Conservation (phyloP, 176 grass and related monocot species). For the Lolium multiflorum region DNA sequence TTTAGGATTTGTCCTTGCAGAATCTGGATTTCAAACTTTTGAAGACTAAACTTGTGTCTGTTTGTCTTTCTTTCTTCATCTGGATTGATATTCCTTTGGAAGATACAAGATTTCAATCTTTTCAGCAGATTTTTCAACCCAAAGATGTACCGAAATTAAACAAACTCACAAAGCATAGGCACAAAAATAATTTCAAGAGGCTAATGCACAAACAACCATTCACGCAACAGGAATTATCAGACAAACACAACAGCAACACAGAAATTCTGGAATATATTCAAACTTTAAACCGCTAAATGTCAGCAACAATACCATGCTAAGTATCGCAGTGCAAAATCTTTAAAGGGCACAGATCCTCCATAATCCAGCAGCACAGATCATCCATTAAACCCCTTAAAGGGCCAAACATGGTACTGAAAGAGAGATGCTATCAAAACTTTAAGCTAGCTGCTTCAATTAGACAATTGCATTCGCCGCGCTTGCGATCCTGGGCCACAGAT, state of each 20-base stretch:
- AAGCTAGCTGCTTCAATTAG: slow-evolving; percentile 34
- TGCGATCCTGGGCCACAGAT: slow-evolving; percentile 92
- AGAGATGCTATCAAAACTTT: slow-evolving; percentile 34
- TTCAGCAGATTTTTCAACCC: too few species aligned
- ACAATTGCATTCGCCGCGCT: slow-evolving; percentile 88
- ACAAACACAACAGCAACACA: background rate
- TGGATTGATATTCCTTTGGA: too few species aligned
- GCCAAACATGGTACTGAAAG: background rate
- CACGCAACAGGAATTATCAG: background rate
- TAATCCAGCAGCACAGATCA: slow-evolving; percentile 28
- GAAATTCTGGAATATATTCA: background rate
- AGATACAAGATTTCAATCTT: too few species aligned
- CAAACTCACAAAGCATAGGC: too few species aligned
- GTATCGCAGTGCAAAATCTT: slow-evolving; percentile 5
- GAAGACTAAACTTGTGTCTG: too few species aligned
- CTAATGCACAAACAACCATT: background rate
- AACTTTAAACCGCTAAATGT: background rate
- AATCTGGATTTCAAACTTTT: too few species aligned
- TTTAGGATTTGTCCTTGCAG: too few species aligned
- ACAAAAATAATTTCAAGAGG: too few species aligned
- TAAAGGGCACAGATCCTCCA: slow-evolving; percentile 11
- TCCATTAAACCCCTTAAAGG: slow-evolving; percentile 1
- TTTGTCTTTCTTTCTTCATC: too few species aligned
- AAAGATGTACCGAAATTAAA: too few species aligned
- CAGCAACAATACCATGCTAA: slow-evolving; percentile 1